Evolutionary conservation across 768 basidiomycete species (phyloP).

Genomic region (Naganishia vaughanmartiniae): DNA sequence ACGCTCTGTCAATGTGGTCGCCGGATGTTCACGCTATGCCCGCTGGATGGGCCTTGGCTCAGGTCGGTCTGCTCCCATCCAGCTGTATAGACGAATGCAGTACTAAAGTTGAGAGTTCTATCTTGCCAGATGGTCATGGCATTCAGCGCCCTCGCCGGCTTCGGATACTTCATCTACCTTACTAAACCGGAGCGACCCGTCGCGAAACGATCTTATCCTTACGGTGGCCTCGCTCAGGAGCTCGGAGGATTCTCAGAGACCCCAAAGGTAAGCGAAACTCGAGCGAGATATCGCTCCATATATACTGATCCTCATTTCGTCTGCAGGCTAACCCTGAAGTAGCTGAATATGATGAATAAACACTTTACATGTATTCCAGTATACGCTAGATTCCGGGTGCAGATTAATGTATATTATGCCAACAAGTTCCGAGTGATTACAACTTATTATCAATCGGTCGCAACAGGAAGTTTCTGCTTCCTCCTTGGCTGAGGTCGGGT

Average conservation of each 20-base stretch:
- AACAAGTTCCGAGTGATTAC: not conserved
- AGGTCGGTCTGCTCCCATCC: conserved; percentile 35
- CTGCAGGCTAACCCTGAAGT: conserved; percentile 29
- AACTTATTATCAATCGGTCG: not conserved
- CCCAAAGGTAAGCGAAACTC: conserved; percentile 26
- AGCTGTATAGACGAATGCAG: not conserved
- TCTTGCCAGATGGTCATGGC: conserved; percentile 44
- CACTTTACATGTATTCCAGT: conserved; percentile 1
- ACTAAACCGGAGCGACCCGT: conserved; percentile 42
- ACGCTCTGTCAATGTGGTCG: conserved; percentile 54
- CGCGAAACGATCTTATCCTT: conserved; percentile 48
- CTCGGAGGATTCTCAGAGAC: conserved; percentile 40
- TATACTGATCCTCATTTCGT: not conserved
- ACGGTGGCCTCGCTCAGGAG: conserved; percentile 50
- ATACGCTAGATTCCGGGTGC: not conserved
- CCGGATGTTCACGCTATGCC: conserved; percentile 53
- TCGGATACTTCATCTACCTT: conserved; percentile 43
- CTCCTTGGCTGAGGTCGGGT: conserved; percentile 8
- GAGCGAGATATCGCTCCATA: not conserved
- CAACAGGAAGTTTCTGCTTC: not conserved
- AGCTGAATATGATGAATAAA: conserved; percentile 30
- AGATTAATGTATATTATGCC: not conserved
- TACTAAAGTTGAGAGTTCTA: not conserved
- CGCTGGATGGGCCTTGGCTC: conserved; percentile 44
- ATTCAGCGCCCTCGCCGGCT: conserved; percentile 43